Evolutionary conservation across 2,329 filamentous ascomycete genomes (phyloP).

Genomic region (Leptographium flavum): DNA sequence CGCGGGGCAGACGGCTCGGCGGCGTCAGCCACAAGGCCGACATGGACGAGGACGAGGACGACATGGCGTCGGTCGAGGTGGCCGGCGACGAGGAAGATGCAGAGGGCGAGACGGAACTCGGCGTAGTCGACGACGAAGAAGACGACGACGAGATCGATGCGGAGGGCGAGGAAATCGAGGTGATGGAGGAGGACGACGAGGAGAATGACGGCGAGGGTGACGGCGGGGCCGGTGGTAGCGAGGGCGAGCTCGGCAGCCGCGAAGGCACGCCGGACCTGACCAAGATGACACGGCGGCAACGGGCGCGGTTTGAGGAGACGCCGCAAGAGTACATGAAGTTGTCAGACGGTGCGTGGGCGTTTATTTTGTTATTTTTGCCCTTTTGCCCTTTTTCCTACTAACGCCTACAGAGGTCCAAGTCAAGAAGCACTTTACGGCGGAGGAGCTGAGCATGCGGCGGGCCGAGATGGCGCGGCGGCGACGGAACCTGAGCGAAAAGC

Average conservation of each 20-base stretch:
- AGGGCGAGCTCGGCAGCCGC: constrained; percentile 24
- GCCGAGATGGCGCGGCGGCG: constrained; percentile 48
- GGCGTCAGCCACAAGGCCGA: constrained; percentile 21
- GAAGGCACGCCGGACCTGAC: constrained; percentile 38
- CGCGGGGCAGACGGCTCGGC: constrained; percentile 4
- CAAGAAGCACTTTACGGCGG: constrained; percentile 47
- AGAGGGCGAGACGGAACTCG: constrained; percentile 25
- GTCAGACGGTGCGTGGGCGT: constrained; percentile 36
- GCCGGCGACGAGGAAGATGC: constrained; percentile 19
- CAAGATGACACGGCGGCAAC: constrained; percentile 47
- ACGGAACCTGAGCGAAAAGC: constrained; percentile 49
- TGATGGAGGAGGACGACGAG: constrained; percentile 20
- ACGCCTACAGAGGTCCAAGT: constrained; percentile 40
- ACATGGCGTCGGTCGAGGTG: constrained; percentile 29
- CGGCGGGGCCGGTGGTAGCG: constrained; percentile 22
- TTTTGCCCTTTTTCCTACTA: not conserved
- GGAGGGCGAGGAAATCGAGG: constrained; percentile 17
- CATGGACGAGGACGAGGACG: constrained; percentile 32
- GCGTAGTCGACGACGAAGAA: constrained; percentile 13
- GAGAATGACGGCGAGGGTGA: constrained; percentile 28
- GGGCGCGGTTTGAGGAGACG: constrained; percentile 40
- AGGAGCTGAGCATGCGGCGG: constrained; percentile 46
- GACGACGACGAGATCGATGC: constrained; percentile 22
- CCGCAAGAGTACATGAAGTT: constrained; percentile 43
- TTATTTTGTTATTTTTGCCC: not conserved